Evolutionary conservation across 179 eudicot genomes (phyloP).

Genomic region (Drosera spatulata): DNA sequence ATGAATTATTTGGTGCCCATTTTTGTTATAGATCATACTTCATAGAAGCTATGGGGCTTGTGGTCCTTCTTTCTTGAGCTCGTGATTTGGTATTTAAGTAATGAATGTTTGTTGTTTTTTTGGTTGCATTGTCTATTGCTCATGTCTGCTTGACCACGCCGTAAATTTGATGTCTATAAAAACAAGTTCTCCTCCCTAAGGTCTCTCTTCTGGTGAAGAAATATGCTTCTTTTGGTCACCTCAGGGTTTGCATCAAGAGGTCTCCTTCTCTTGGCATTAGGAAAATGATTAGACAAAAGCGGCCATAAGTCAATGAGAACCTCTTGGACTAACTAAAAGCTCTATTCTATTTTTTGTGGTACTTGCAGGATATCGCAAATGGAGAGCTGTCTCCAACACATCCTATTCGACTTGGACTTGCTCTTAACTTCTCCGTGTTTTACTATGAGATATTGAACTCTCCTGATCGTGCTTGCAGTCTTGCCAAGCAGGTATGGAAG

Average conservation of each 20-base stretch:
- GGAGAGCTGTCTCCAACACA: conserved; percentile 56
- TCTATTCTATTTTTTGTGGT: neutral
- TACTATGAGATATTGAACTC: conserved; percentile 73
- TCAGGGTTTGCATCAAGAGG: too few species aligned
- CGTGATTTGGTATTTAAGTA: too few species aligned
- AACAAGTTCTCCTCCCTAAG: too few species aligned
- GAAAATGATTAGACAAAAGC: neutral
- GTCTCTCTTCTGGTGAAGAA: too few species aligned
- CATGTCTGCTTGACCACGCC: too few species aligned
- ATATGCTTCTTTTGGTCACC: too few species aligned
- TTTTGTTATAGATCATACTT: neutral
- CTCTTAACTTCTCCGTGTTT: conserved; percentile 70
- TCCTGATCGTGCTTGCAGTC: conserved; percentile 57
- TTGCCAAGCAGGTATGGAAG: conserved; percentile 49
- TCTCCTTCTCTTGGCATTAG: too few species aligned
- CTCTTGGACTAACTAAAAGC: neutral
- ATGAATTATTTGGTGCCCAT: neutral
- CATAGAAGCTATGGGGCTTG: neutral
- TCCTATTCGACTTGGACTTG: conserved; percentile 71
- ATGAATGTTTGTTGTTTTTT: too few species aligned
- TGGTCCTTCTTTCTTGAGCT: too few species aligned
- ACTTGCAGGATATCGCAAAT: conserved; percentile 41
- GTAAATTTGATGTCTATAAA: too few species aligned
- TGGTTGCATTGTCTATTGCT: too few species aligned
- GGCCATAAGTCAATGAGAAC: too few species aligned